Conservation (phyloP, 352 stramenopile genomes). For the Phytophthora pistaciae region DNA sequence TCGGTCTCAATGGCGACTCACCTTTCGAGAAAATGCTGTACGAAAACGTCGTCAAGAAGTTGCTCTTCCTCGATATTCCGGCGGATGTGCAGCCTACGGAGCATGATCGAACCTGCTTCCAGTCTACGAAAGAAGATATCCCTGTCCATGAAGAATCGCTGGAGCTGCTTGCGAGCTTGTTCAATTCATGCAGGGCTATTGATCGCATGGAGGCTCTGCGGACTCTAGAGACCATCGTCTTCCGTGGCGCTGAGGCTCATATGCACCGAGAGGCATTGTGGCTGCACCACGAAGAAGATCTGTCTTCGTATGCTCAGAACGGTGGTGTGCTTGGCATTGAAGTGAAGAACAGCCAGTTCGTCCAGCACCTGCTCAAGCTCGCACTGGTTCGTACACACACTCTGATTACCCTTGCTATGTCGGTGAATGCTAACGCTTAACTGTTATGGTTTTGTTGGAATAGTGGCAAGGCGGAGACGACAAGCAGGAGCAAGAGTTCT, state of each 20-base stretch:
- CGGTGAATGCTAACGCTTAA: slow-evolving; percentile 1
- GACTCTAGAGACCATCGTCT: slow-evolving; percentile 80
- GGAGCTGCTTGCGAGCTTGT: slow-evolving; percentile 63
- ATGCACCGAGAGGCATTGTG: slow-evolving; percentile 80
- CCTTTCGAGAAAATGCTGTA: slow-evolving; percentile 86
- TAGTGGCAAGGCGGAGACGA: slow-evolving; percentile 61
- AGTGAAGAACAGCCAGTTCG: slow-evolving; percentile 64
- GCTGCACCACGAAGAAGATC: slow-evolving; percentile 58
- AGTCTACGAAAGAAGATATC: slow-evolving; percentile 86
- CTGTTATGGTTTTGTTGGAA: slow-evolving; percentile 6
- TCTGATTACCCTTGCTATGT: neutral
- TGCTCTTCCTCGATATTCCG: slow-evolving; percentile 87
- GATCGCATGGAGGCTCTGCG: slow-evolving; percentile 79
- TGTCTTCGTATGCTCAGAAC: slow-evolving; percentile 59
- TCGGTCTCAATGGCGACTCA: slow-evolving; percentile 66
- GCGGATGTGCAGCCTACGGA: slow-evolving; percentile 86
- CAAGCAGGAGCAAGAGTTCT: slow-evolving; percentile 81
- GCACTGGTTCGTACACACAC: slow-evolving; percentile 49
- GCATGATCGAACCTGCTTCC: slow-evolving; percentile 86
- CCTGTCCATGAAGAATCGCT: slow-evolving; percentile 82
- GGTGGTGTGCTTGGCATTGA: slow-evolving; percentile 79
- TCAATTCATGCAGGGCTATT: slow-evolving; percentile 62
- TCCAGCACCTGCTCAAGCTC: slow-evolving; percentile 68
- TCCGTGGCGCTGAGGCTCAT: slow-evolving; percentile 82
- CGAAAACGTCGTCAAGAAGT: slow-evolving; percentile 80